These are phyloP conservation scores for Soucietia sequanensis DNA, from an alignment of 805 yeast genomes.

Conservation along the genomic window DNA sequence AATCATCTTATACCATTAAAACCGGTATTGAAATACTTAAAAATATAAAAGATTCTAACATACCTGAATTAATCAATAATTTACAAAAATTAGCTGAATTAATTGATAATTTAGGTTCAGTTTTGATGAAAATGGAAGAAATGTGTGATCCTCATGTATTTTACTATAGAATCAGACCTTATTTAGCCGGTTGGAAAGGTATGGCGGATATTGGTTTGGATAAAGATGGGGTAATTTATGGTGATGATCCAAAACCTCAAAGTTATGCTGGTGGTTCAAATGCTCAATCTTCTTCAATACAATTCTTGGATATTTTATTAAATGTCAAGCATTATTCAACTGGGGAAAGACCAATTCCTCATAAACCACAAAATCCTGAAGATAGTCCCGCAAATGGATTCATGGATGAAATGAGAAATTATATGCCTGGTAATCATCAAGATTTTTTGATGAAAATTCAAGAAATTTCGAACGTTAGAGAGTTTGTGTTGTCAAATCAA, in stretches of 20 bases:
- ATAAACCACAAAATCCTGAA: conserved; percentile 6
- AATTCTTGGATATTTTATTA: conserved; percentile 75
- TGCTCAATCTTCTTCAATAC: conserved; percentile 89
- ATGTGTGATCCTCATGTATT: conserved; percentile 94
- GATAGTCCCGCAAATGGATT: conserved; percentile 41
- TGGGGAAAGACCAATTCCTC: conserved; percentile 50
- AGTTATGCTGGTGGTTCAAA: conserved; percentile 85
- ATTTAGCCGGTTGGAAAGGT: conserved; percentile 90
- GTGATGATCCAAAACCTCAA: conserved; percentile 56
- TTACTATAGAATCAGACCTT: conserved; percentile 83
- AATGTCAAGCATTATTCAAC: conserved; percentile 78
- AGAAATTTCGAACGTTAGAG: conserved; percentile 57
- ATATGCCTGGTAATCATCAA: conserved; percentile 88
- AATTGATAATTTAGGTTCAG: conserved; percentile 70
- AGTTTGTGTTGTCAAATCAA: conserved; percentile 51
- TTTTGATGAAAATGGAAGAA: conserved; percentile 81
- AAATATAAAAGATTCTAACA: conserved; percentile 49
- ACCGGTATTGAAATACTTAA: conserved; percentile 67
- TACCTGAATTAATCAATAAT: conserved; percentile 37
- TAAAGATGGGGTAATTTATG: conserved; percentile 73
- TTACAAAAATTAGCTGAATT: conserved; percentile 70
- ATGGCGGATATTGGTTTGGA: conserved; percentile 82
- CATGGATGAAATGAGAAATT: conserved; percentile 78
- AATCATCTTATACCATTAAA: conserved; percentile 70
- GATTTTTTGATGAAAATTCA: conserved; percentile 66